Conservation (phyloP, 352 stramenopile genomes). For the Globisporangium polare region DNA sequence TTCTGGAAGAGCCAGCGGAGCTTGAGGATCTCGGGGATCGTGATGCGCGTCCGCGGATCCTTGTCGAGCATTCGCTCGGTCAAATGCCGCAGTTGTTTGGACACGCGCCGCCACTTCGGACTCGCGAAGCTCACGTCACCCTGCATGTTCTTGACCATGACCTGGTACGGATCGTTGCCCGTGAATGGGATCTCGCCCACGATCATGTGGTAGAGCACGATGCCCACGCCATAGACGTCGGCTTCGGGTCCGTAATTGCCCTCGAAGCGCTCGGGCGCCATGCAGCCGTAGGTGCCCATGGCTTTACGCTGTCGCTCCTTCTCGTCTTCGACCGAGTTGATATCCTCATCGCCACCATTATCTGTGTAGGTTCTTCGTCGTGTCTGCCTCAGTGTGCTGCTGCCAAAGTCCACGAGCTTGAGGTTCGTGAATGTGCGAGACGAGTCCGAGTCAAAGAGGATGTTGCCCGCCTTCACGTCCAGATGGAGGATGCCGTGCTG, state of each 20-base stretch:
- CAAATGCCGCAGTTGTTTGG: conserved; percentile 27
- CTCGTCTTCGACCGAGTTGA: not conserved
- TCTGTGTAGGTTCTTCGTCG: not conserved
- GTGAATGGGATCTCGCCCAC: conserved; percentile 43
- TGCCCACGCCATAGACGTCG: conserved; percentile 58
- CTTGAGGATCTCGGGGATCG: conserved; percentile 47
- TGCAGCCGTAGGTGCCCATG: conserved; percentile 54
- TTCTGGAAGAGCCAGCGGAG: conserved; percentile 46
- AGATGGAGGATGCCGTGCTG: conserved; percentile 51
- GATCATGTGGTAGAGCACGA: conserved; percentile 67
- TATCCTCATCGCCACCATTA: not conserved
- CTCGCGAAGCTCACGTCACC: conserved; percentile 41
- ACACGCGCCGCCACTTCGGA: conserved; percentile 35
- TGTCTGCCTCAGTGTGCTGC: conserved; percentile 18
- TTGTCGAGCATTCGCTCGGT: conserved; percentile 51
- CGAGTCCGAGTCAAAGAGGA: conserved; percentile 49
- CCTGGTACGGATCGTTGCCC: conserved; percentile 35
- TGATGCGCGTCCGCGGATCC: conserved; percentile 39
- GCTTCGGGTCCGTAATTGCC: conserved; percentile 38
- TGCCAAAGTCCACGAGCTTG: conserved; percentile 72
- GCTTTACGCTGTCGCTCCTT: conserved; percentile 17
- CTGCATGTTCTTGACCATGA: conserved; percentile 66
- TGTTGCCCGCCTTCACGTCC: conserved; percentile 63
- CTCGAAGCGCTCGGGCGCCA: conserved; percentile 62
- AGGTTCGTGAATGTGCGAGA: conserved; percentile 37